phyloP scores from a whole-genome alignment of 495 filamentous ascomycete genomes.

The Trichoderma reesei region DNA sequence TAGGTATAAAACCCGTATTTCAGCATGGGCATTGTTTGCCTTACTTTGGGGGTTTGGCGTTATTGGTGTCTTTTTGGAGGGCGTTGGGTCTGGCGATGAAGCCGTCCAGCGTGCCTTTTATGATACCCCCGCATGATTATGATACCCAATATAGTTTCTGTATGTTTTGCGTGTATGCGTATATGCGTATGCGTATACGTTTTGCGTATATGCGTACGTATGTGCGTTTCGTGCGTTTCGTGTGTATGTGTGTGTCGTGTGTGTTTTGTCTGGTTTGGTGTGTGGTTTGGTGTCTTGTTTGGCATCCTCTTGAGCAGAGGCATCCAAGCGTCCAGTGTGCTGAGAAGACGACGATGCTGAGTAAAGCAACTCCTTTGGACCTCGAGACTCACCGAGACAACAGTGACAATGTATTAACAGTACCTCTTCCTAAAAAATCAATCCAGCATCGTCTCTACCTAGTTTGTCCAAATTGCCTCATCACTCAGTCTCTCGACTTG shows the following conservation, averaged over 20 bases:
- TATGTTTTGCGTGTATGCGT: slow-evolving; percentile 5
- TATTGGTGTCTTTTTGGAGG: slow-evolving; percentile 5
- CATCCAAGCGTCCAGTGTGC: not conserved
- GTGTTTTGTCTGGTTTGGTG: slow-evolving; percentile 5
- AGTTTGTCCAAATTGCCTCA: no score
- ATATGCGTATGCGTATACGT: slow-evolving; percentile 13
- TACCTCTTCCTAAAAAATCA: no score
- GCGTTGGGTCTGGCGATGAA: slow-evolving; percentile 11
- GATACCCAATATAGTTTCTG: slow-evolving; percentile 12
- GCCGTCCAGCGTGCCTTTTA: slow-evolving; percentile 3
- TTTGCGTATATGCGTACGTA: slow-evolving; percentile 12
- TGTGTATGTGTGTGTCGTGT: slow-evolving; percentile 9
- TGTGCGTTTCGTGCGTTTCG: slow-evolving; percentile 11
- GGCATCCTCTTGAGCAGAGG: not conserved
- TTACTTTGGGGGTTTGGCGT: not conserved
- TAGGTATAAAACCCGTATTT: slow-evolving; percentile 7
- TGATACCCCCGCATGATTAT: slow-evolving; percentile 9
- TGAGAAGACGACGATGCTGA: no score
- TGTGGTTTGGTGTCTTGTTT: not conserved
- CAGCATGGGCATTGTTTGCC: not conserved
- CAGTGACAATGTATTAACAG: no score
- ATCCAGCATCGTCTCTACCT: no score
- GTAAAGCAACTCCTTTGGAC: no score
- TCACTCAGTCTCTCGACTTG: no score
- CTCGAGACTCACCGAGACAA: no score